phyloP scores from a whole-genome alignment of 192 early-diverging fungal genomes.

The Bifiguratus adelaidae region DNA sequence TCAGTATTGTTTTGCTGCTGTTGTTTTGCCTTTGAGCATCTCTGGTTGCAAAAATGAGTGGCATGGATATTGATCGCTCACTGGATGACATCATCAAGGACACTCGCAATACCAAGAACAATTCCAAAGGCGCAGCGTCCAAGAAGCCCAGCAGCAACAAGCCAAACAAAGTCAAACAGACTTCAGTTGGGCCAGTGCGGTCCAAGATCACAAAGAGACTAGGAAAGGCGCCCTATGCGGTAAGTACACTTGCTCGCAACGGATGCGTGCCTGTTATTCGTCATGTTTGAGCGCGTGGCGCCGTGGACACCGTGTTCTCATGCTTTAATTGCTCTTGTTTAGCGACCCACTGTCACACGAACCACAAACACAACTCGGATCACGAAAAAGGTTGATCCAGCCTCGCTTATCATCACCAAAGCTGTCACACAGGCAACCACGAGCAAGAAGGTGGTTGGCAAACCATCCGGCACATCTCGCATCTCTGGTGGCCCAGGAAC shows the following conservation, averaged over 20 bases:
- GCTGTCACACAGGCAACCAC: neutral
- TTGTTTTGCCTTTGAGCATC: no score
- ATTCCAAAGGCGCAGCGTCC: neutral
- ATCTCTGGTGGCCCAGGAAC: neutral
- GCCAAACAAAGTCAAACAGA: neutral
- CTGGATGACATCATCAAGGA: conserved; percentile 30
- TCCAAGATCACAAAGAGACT: neutral
- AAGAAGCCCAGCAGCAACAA: neutral
- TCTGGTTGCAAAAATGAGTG: no score
- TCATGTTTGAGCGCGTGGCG: no score
- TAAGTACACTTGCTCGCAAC: conserved; percentile 3
- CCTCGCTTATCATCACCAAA: conserved; percentile 15
- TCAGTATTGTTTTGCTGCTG: no score
- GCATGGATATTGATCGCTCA: conserved; percentile 26
- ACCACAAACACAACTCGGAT: neutral
- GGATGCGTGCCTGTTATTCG: neutral
- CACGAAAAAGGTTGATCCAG: conserved; percentile 8
- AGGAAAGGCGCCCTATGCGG: conserved; percentile 10
- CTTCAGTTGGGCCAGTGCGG: neutral
- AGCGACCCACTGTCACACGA: neutral
- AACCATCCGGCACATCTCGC: neutral
- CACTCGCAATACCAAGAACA: conserved; percentile 11
- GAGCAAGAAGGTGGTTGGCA: neutral
- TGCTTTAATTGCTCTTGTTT: neutral
- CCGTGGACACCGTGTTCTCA: neutral